Percentiles rank a stretch among this genome's conserved stretches.
Evolutionary conservation across 192 early-diverging fungal genomes (phyloP).

Genomic region (Entomortierella chlamydospora): DNA sequence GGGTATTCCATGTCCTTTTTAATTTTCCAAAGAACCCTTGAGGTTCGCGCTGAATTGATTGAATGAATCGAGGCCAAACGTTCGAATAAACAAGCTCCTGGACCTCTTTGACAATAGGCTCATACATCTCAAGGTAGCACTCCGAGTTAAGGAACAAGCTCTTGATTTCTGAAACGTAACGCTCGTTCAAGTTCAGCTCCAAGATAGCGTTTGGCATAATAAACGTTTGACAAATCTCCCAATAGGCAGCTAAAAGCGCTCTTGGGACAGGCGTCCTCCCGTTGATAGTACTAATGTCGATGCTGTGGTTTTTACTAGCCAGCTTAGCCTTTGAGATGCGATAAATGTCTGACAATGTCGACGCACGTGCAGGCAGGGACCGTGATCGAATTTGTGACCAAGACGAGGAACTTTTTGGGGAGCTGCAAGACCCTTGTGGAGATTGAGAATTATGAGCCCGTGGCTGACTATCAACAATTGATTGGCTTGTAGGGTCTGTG

Average conservation of each 20-base stretch:
- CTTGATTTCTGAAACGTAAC: conserved; percentile 14
- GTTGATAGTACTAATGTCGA: not conserved
- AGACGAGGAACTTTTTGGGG: not conserved
- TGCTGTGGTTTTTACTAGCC: not conserved
- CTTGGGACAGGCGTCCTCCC: conserved; percentile 25
- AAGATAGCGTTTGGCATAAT: conserved; percentile 31
- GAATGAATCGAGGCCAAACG: conserved; percentile 47
- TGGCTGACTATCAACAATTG: not conserved
- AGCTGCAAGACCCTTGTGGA: not conserved
- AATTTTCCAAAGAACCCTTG: conserved; percentile 10
- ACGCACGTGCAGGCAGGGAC: not conserved
- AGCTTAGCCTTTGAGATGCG: not conserved
- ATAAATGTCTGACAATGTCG: not conserved
- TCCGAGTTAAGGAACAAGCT: conserved; percentile 15
- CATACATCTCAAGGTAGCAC: conserved; percentile 48
- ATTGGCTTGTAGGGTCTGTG: not conserved
- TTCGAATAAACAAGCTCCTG: conserved; percentile 47
- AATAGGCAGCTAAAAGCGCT: conserved; percentile 34
- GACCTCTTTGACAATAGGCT: conserved; percentile 29
- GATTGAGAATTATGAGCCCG: not conserved
- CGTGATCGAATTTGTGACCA: not conserved
- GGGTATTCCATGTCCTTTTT: conserved; percentile 10
- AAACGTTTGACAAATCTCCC: conserved; percentile 45
- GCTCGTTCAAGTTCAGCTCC: conserved; percentile 27
- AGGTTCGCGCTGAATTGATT: conserved; percentile 26